phyloP scores from a whole-genome alignment of 768 basidiomycete genomes.

The Boletus vermiculosoides region DNA sequence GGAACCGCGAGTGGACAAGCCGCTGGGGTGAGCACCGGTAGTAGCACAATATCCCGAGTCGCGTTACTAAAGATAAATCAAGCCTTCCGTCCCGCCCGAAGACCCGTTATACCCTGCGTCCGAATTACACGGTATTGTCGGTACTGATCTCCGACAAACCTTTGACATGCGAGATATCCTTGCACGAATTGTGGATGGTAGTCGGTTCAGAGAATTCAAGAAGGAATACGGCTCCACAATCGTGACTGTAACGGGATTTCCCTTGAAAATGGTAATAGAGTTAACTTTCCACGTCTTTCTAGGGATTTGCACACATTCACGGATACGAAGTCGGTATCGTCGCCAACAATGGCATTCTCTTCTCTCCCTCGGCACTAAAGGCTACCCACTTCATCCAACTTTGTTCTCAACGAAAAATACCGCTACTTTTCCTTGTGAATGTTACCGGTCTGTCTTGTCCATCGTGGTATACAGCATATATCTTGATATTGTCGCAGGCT shows the following conservation, averaged over 20 bases:
- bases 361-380: constrained; percentile 91
- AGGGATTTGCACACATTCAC: constrained; percentile 89
- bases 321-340: constrained; percentile 90
- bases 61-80: constrained; percentile 12
- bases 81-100: constrained; percentile 64
- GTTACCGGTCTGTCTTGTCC: constrained; percentile 62
- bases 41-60: neutral
- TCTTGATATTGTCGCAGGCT: constrained; percentile 46
- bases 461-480: neutral
- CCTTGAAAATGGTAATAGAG: neutral
- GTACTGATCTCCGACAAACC: constrained; percentile 81
- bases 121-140: constrained; percentile 90
- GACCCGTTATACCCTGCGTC: constrained; percentile 74
- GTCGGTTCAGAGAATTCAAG: constrained; percentile 92
- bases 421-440: constrained; percentile 90
- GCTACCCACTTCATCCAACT: constrained; percentile 95
- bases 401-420: constrained; percentile 88
- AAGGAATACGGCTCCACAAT: constrained; percentile 91
- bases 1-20: constrained; percentile 58
- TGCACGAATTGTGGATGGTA: constrained; percentile 87
- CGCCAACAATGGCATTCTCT: constrained; percentile 92
- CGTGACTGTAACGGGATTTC: constrained; percentile 60
- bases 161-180: constrained; percentile 97
- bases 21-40: constrained; percentile 45
- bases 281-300: constrained; percentile 7